phyloP scores from a whole-genome alignment of 2,329 filamentous ascomycete genomes.

The Xylaria sp. region DNA sequence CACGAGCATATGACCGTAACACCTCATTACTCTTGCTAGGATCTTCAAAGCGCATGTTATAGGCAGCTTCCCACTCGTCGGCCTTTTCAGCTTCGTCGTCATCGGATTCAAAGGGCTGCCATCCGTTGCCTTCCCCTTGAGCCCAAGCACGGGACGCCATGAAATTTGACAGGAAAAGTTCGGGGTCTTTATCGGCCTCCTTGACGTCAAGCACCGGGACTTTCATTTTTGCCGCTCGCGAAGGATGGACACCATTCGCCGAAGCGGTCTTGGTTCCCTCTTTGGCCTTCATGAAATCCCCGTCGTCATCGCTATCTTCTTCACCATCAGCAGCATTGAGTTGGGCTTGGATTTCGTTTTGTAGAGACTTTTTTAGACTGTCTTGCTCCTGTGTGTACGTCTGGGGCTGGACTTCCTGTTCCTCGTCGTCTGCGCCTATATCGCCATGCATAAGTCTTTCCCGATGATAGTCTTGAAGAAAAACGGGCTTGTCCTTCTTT shows the following conservation, averaged over 20 bases:
- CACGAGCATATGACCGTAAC: conserved; percentile 86
- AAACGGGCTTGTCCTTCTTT: conserved; percentile 83
- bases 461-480: conserved; percentile 87
- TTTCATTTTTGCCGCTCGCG: conserved; percentile 55
- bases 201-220: conserved; percentile 68
- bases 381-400: conserved; percentile 92
- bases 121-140: conserved; percentile 67
- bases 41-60: conserved; percentile 96
- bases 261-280: conserved; percentile 30
- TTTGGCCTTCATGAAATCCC: conserved; percentile 78
- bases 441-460: conserved; percentile 82
- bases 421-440: conserved; percentile 63
- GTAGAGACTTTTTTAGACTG: conserved; percentile 75
- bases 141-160: conserved; percentile 92
- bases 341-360: conserved; percentile 78
- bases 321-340: conserved; percentile 57
- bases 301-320: conserved; percentile 60
- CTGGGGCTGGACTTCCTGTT: conserved; percentile 57
- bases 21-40: conserved; percentile 86
- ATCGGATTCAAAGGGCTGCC: conserved; percentile 89
- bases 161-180: conserved; percentile 93
- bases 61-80: conserved; percentile 89
- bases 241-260: conserved; percentile 61
- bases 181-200: conserved; percentile 85
- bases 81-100: conserved; percentile 75